Evolutionary conservation across 495 filamentous ascomycete genomes (phyloP), one percentile per base, ranked within the genome.

Genomic region (Annulohypoxylon bovei): DNA sequence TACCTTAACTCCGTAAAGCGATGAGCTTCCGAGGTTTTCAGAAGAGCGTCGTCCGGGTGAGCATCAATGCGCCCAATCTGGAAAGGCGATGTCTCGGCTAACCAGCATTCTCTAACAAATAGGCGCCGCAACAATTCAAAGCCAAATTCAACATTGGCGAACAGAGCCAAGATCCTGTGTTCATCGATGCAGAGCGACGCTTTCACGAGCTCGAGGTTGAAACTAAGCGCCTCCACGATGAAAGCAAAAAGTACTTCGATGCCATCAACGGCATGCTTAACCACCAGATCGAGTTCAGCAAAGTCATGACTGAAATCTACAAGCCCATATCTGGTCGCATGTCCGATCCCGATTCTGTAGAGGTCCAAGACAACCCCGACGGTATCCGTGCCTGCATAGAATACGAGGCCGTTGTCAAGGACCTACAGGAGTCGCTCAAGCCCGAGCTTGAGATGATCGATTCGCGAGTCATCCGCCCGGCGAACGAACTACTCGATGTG

Each of bases 391-490:
- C 95, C 23, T 99, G 96, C 79, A 94, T 97, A 78, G 93, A 99
- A 80, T 99, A 98, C 80, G 93, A 98, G 82, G 84, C 82, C 12
- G 93, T 98, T 64, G 95, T 98, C 55, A 88, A 89, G 61, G 96
- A 98, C 62, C 84, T 99, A 44, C 93, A 97, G 77, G 91, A 92
- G 44, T 93, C 92, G 0, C 83, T 99, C 32, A 85, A 88, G 27
- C 95, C 95, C 2, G 95, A 99, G 80, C 85, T 98, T 58, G 95
- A 99, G 79, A 96, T 98, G 94, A 98, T 99, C 72, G 93, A 98
- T 73, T 91, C 86, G 58, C 87, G 95, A 69, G 88, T 99, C 18
- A 93, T 99, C 71, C 89, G 89, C 68, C 95, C 95, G n/a, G 95
- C 95, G 7, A 92, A 97, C 67, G 93, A 99, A 77, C 86, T 99